These are phyloP conservation scores for Aspergillus brunneoviolaceus DNA, from an alignment of 2,329 filamentous ascomycete genomes.

Conservation along the genomic window DNA sequence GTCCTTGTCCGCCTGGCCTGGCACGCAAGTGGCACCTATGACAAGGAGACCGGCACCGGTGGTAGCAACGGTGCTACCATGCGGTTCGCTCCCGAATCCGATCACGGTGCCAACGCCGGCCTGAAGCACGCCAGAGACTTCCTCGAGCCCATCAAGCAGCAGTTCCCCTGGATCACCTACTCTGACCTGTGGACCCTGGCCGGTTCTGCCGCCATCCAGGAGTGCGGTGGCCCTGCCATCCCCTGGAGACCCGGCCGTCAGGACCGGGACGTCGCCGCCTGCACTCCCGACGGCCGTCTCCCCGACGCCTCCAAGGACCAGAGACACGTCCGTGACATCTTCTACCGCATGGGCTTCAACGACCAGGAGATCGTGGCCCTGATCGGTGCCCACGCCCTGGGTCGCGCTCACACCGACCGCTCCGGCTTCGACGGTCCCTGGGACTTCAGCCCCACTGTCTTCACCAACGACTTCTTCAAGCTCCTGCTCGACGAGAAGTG, in stretches of 20 bases:
- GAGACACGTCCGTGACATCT: slow-evolving; percentile 85
- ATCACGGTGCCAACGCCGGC: slow-evolving; percentile 92
- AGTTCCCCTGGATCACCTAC: slow-evolving; percentile 95
- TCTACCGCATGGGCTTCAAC: slow-evolving; percentile 95
- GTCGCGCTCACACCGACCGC: slow-evolving; percentile 85
- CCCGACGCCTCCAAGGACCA: slow-evolving; percentile 77
- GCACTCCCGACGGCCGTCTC: slow-evolving; percentile 90
- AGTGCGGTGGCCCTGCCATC: slow-evolving; percentile 86
- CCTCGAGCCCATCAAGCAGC: slow-evolving; percentile 83
- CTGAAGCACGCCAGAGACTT: slow-evolving; percentile 85
- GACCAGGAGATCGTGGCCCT: slow-evolving; percentile 96
- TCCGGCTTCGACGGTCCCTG: slow-evolving; percentile 86
- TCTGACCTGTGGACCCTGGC: slow-evolving; percentile 95
- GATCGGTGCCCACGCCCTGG: slow-evolving; percentile 79
- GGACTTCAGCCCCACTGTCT: slow-evolving; percentile 85
- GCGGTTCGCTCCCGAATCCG: slow-evolving; percentile 85
- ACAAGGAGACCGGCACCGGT: slow-evolving; percentile 82
- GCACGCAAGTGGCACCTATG: slow-evolving; percentile 92
- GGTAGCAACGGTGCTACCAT: slow-evolving; percentile 96
- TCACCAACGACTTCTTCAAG: slow-evolving; percentile 94
- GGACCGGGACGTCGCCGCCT: slow-evolving; percentile 77
- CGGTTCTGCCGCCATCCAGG: slow-evolving; percentile 83
- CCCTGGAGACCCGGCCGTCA: slow-evolving; percentile 83
- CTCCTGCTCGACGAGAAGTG: slow-evolving; percentile 90
- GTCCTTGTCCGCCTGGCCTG: slow-evolving; percentile 85